These are phyloP conservation scores for Chionographis japonica DNA, from an alignment of 106 monocot genomes.

Conservation along the genomic window DNA sequence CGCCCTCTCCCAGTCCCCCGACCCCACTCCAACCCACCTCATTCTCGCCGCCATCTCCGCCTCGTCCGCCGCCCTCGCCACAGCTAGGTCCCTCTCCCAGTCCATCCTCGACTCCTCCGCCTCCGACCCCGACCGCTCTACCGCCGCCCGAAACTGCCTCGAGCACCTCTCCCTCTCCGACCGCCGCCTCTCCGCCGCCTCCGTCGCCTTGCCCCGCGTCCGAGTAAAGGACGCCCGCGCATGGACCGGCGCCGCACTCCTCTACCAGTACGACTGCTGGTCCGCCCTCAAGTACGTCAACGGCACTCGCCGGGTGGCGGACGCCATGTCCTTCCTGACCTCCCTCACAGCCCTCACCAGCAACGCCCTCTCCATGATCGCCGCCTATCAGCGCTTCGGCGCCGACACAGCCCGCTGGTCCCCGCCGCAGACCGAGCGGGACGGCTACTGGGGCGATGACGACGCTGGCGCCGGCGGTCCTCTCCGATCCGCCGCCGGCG, in stretches of 20 bases:
- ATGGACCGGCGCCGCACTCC: constrained; percentile 50
- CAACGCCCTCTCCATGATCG: constrained; percentile 46
- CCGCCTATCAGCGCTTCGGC: constrained; percentile 44
- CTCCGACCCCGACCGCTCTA: constrained; percentile 30
- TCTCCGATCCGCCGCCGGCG: neutral
- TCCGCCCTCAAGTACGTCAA: constrained; percentile 71
- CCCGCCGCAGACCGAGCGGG: constrained; percentile 80
- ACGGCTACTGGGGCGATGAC: constrained; percentile 62
- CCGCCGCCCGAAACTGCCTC: constrained; percentile 48
- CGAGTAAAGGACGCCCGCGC: constrained; percentile 12
- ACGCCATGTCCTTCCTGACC: constrained; percentile 38
- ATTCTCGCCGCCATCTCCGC: constrained; percentile 22
- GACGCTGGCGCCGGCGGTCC: no score
- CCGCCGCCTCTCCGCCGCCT: constrained; percentile 14
- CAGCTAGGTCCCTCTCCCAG: constrained; percentile 34
- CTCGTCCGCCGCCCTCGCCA: constrained; percentile 15
- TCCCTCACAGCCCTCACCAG: constrained; percentile 26
- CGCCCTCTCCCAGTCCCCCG: constrained; percentile 19
- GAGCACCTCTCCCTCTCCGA: constrained; percentile 33
- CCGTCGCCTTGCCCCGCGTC: no score
- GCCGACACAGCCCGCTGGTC: constrained; percentile 26
- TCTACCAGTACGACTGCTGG: constrained; percentile 89
- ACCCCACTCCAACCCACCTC: constrained; percentile 18
- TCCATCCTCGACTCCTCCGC: constrained; percentile 47
- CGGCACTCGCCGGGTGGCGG: constrained; percentile 35